Evolutionary conservation across 306 rosid genomes (phyloP), one percentile per base, ranked within the genome.

Genomic region (Casuarina equisetifolia): DNA sequence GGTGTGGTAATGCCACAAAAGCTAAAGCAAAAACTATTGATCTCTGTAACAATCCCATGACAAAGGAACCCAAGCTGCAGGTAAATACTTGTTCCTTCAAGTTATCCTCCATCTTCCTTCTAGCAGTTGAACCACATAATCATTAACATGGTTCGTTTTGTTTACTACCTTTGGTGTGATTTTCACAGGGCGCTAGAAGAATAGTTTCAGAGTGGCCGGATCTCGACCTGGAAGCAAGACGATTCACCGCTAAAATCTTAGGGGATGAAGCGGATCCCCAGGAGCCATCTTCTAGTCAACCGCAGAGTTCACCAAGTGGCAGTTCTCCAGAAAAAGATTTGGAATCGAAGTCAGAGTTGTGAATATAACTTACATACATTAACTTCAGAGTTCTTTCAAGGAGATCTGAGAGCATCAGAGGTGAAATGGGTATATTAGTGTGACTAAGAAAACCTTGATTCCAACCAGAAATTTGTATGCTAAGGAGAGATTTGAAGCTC

Each of bases 11-110:
- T 85, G 87, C 98, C 82, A 96, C 99, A 58, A 96, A 96, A 82
- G 78, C 91, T 19, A 92, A 81, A 89, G 99, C 99, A 10, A 96
- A 96, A 86, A 96, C 98, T 36, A 92, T 96, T 69, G 99, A 96
- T 89, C 98, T 96, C 63, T 96, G 99, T 89, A 96, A 96, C 88
- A 96, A 96, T 55, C 99, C 99, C 43, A 96, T 96, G 98, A 96
- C 99, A 62, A 92, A 96, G 87, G 99, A 96, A 83, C 99, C 99
- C 58, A 96, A 96, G 85, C 97, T 96, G 80, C 90, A 92, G 97
- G 99, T 93, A 81, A 62, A 75, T 74, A 35, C 70, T 52, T 46
- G 20, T 79, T 49, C 36, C 70, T 76, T 70, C 44, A 67, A 43
- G 17, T 45, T 58, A 67, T 66, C 43, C 64, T 46, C 17, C 52